Evolutionary conservation across 805 yeast species (phyloP), one percentile per base, ranked within the genome.

Genomic region (Cyberlindnera maritima): DNA sequence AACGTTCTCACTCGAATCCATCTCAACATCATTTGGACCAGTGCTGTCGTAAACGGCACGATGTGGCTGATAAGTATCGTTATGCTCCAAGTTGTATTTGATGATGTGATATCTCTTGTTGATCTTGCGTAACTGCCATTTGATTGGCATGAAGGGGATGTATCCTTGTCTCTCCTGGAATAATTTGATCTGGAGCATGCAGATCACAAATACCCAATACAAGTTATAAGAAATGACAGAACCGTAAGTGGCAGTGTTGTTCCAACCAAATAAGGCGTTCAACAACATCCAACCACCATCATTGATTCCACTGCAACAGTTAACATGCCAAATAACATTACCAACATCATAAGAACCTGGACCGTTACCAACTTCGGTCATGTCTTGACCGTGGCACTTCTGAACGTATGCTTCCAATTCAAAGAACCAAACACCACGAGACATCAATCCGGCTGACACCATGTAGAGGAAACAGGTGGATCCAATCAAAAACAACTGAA

Each of bases 261-360:
- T 88, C 97, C 97, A 90, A 2, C 97, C 97, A 46, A 90, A 75
- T 8, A 90, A 69, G 1, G 96, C 97, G 39, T 89, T 89, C 58
- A 87, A 73, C 37, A 90, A 74, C 96, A 90, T 89, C 96, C 96
- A 90, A 29, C 85, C 84, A 13, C 96, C 96, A 59, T 90, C 97
- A 15, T 79, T 85, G 53, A 87, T 82, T 25, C 96, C 96, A 64
- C 89, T 88, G 68, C 97, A 90, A 64, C 96, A 89, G 67, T 90
- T 88, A 25, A 90, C 96, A 65, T 90, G 97, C 97, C 97, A 90
- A 2, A 90, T 83, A 10, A 91, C 80, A 38, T 74, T 77, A 17
- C 78, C 56, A 29, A 89, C 82, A 60, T 90, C 96, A 62, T 90
- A 90, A 0, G 95, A 85, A 0, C 97, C 97, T 0, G 96, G 96